These are phyloP conservation scores for Acacia concinna DNA, from an alignment of 331 rosid species.

Conservation along the genomic window DNA sequence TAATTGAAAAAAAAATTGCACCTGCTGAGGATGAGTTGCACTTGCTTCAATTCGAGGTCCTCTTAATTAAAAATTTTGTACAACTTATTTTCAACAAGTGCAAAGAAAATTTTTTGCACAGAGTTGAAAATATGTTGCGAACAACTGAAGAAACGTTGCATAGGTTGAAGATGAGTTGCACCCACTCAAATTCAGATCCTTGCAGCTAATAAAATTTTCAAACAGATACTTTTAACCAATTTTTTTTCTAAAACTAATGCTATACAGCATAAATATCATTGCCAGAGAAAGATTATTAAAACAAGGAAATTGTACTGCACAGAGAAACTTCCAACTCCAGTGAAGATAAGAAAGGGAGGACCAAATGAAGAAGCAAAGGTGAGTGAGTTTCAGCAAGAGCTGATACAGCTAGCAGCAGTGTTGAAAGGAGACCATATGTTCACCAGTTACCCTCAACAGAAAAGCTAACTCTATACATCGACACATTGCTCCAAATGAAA, in stretches of 20 bases:
- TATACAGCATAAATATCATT: neutral
- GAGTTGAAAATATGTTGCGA: too few species aligned
- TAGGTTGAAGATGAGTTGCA: too few species aligned
- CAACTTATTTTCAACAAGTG: too few species aligned
- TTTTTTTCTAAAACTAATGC: neutral
- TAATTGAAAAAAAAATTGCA: too few species aligned
- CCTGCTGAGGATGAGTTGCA: too few species aligned
- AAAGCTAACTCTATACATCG: neutral
- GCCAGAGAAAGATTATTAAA: neutral
- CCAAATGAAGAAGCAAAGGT: conserved; percentile 60
- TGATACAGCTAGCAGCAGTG: conserved; percentile 78
- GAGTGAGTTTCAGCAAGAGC: conserved; percentile 80
- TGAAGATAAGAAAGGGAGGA: conserved; percentile 48
- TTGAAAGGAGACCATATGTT: conserved; percentile 65
- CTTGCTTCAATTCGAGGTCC: too few species aligned
- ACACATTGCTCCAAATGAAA: conserved; percentile 12
- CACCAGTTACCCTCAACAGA: conserved; percentile 53
- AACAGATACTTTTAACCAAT: neutral
- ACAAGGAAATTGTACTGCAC: neutral
- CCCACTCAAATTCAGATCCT: too few species aligned
- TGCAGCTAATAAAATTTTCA: neutral
- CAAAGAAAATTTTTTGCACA: too few species aligned
- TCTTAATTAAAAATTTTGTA: too few species aligned
- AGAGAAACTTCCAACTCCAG: conserved; percentile 72
- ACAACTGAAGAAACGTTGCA: too few species aligned